Evolutionary conservation across 139 green algal species (phyloP).

Genomic region (Coelastrella sp.): DNA sequence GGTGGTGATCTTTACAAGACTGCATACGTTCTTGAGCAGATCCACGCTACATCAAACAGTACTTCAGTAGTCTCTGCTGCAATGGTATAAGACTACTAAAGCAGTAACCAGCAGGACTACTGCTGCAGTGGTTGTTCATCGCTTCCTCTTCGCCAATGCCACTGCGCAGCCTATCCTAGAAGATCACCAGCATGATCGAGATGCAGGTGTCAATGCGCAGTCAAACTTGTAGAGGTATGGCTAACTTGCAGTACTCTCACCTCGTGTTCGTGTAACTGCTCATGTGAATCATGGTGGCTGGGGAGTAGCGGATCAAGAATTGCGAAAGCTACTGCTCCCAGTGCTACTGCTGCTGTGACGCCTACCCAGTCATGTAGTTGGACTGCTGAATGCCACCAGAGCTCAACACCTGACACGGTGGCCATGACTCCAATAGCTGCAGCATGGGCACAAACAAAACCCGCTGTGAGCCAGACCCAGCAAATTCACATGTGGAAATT

Average conservation of each 20-base stretch:
- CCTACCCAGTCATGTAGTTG: constrained; percentile 7
- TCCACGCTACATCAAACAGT: too few relatives aligned
- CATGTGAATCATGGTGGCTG: background rate
- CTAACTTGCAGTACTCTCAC: background rate
- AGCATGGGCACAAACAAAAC: background rate
- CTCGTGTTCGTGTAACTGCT: background rate
- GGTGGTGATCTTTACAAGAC: too few relatives aligned
- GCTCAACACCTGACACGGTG: constrained; percentile 15
- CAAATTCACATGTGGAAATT: background rate
- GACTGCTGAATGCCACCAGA: constrained; percentile 34
- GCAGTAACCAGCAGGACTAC: too few relatives aligned
- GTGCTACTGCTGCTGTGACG: constrained; percentile 14
- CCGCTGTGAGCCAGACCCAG: background rate
- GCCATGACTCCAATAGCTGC: constrained; percentile 33
- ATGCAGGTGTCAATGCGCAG: background rate
- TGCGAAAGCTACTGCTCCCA: constrained; percentile 1
- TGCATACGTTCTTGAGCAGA: too few relatives aligned
- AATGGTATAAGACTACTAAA: too few relatives aligned
- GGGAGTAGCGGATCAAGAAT: constrained; percentile 16
- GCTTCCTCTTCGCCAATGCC: too few relatives aligned
- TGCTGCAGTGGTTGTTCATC: too few relatives aligned
- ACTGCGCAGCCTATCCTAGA: too few relatives aligned
- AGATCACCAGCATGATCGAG: too few relatives aligned
- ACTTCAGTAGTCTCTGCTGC: too few relatives aligned
- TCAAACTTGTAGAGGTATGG: background rate